Evolutionary conservation across 2,329 filamentous ascomycete genomes (phyloP).

Genomic region (Fusarium sp.): DNA sequence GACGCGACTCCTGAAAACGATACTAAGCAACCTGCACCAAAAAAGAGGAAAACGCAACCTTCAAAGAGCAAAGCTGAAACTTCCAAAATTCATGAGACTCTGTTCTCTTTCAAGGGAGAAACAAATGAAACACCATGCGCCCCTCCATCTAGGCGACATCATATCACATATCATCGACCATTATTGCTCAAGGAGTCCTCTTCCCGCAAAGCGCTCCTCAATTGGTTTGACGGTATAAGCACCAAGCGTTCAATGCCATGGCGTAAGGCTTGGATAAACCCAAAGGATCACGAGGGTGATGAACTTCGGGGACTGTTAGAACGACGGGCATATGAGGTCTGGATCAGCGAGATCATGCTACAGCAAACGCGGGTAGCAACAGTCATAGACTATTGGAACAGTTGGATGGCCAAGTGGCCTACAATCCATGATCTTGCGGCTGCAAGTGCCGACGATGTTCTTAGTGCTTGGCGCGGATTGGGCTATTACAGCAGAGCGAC

Average conservation of each 20-base stretch:
- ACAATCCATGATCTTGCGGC: constrained; percentile 66
- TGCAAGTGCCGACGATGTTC: constrained; percentile 66
- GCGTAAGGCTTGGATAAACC: constrained; percentile 69
- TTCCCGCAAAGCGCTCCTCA: constrained; percentile 55
- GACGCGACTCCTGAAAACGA: constrained; percentile 38
- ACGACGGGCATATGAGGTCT: constrained; percentile 71
- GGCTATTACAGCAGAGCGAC: constrained; percentile 75
- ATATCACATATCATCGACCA: constrained; percentile 61
- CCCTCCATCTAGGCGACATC: constrained; percentile 50
- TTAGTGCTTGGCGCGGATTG: constrained; percentile 69
- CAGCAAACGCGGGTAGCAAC: constrained; percentile 73
- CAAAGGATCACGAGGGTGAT: constrained; percentile 44
- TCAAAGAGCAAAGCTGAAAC: constrained; percentile 20
- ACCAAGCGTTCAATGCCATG: constrained; percentile 66
- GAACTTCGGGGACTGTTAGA: constrained; percentile 59
- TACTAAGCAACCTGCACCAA: constrained; percentile 34
- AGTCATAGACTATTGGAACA: constrained; percentile 72
- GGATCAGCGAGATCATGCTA: constrained; percentile 76
- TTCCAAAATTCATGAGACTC: constrained; percentile 26
- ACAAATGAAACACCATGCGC: constrained; percentile 18
- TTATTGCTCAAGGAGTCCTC: constrained; percentile 56
- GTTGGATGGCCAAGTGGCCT: constrained; percentile 71
- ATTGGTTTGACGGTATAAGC: constrained; percentile 64
- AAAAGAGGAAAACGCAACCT: constrained; percentile 40
- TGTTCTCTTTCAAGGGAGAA: constrained; percentile 28